Evolutionary conservation across 2,329 filamentous ascomycete genomes (phyloP), one percentile per base, ranked within the genome.

Genomic region (Hypoxylon sp.): DNA sequence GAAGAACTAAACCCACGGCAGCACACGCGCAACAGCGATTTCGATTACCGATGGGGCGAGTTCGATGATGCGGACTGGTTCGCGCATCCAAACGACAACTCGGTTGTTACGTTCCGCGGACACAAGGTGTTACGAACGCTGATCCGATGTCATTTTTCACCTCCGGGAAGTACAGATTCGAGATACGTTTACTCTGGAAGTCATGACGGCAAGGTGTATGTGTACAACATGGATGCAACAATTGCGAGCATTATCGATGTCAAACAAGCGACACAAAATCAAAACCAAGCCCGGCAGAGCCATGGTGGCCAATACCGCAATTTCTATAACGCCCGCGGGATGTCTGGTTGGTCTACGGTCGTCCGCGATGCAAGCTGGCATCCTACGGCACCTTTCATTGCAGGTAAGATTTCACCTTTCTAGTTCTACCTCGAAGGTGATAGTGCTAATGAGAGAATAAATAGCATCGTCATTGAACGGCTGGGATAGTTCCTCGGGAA

Each of bases 101-200:
- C 89, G 1, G 76, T 97, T 2, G 94, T 97, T 35, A 97, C 93
- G 0, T 97, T 95, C 78, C 84, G 91, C 17, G 93, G 93, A 7
- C 94, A 99, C 73, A 83, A 82, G 56, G 91, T 99, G 8, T 80
- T 95, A 54, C 88, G 90, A 64, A 97, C 94, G 1, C 78, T 97
- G 29, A 97, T 97, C 61, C 81, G 94, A 54, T 97, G 94, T 66
- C 93, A 97, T 72, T 99, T 99, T 73, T 94, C 90, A 21, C 94
- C 94, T 0, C 85, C 90, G 0, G 84, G 81, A 7, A 92, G 90
- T 66, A 93, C 91, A 2, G 89, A 97, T 68, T 91, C 89, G 6
- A 82, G 91, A 63, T 97, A 97, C 67, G 91, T 99, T 15, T 97
- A 97, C 73, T 89, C 88, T 13, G 94, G 94, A 15, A 95, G 90